Evolutionary conservation across 1,284 basidiomycete genomes (phyloP), one percentile per base, ranked within the genome.

Genomic region (Anthracocystis panici-leucophaei): DNA sequence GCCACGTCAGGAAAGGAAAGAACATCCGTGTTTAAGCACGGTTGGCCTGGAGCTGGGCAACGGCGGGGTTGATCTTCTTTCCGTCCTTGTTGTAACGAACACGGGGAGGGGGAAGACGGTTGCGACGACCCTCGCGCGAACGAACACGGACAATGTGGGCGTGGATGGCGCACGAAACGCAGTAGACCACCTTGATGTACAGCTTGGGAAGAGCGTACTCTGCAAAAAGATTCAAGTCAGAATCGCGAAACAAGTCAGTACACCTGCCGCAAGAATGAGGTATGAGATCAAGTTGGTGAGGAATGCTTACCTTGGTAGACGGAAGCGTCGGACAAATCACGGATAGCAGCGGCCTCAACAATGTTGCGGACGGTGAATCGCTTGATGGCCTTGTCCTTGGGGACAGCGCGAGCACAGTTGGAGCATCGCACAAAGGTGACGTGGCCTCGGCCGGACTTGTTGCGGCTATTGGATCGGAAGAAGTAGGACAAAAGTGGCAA

Each of bases 111-210:
- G 96, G 97, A 2, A 76, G 60, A 76, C 82, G 82, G 79, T 70
- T 82, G 59, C 82, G 79, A 48, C 83, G 82, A 49, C 82, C 82
- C 67, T 79, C 81, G 59, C 79, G 76, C 54, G 82, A 84, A 42
- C 83, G 80, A 11, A 85, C 83, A 73, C 83, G 81, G 40, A 84
- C 83, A 51, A 84, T 92, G 88, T 99, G 96, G 83, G 95, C 95
- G 90, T 99, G 96, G 87, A 99, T 98, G 50, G 96, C 96, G 87
- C 97, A 99, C 66, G 95, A 98, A 74, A 99, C 92, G 87, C 96
- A 99, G 90, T 99, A 99, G 60, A 91, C 92, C 82, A 99, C 93
- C 91, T 98, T 97, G 90, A 97, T 93, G 91, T 99, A 99, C 79
- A 99, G 89, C 88, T 99, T 99, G 74, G 96, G 96, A 83, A 99